Conservation (phyloP, 1,284 basidiomycete genomes). For the Puccinia polysora region DNA sequence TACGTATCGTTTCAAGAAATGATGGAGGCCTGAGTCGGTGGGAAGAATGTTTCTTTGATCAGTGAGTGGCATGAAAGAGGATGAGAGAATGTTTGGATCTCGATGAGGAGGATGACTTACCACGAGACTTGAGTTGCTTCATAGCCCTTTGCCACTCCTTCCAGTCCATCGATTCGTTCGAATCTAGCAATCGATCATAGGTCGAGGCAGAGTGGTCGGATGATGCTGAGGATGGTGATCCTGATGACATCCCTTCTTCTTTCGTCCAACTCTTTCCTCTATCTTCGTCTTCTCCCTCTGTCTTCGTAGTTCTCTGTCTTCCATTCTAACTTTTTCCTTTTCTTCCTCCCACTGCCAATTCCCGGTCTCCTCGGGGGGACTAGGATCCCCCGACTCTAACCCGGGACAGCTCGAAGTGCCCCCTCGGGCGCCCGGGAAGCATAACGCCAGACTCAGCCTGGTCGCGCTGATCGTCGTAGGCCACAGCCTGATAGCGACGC, state of each 20-base stretch:
- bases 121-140: not conserved
- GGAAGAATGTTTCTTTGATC: not conserved
- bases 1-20: slow-evolving; percentile 5
- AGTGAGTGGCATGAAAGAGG: not conserved
- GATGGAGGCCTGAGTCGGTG: not conserved
- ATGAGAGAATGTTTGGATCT: not conserved
- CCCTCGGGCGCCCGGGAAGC: no score
- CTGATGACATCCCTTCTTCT: slow-evolving; percentile 1
- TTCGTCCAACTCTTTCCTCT: slow-evolving; percentile 82
- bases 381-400: no score
- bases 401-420: no score
- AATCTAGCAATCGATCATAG: not conserved
- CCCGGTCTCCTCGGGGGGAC: no score
- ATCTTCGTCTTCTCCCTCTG: slow-evolving; percentile 76
- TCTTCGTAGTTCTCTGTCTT: slow-evolving; percentile 75
- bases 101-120: not conserved
- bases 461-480: no score
- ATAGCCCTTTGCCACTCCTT: slow-evolving; percentile 4
- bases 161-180: slow-evolving; percentile 14
- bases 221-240: not conserved
- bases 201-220: no score
- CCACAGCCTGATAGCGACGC: no score
- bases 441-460: no score
- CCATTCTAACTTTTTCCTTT: slow-evolving; percentile 79
- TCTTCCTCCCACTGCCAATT: no score